phyloP scores from a whole-genome alignment of 345 rosid genomes.

The Eucalyptus erythrocorys region DNA sequence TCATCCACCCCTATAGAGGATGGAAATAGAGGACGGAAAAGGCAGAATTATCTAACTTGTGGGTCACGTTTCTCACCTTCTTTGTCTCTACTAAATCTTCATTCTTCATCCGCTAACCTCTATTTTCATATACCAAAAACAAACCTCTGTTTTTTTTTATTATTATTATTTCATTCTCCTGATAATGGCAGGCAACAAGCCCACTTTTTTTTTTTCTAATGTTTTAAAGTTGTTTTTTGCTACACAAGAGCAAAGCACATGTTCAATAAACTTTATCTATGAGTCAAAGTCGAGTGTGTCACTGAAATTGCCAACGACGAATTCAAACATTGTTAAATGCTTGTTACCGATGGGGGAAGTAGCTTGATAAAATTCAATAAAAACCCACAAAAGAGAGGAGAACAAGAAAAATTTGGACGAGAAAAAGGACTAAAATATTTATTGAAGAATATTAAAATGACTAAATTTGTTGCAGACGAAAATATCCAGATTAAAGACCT shows the following conservation, averaged over 20 bases:
- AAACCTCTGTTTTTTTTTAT: neutral
- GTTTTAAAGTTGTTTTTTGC: neutral
- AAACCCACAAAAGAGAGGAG: slow-evolving; percentile 3
- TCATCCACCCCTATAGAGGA: neutral
- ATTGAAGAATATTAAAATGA: neutral
- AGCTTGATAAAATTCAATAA: neutral
- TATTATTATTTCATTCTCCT: neutral
- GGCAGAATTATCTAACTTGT: neutral
- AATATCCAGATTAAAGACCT: neutral
- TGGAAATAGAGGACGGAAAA: neutral
- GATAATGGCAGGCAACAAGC: neutral
- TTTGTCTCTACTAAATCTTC: neutral
- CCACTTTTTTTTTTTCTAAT: neutral
- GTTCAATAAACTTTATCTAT: neutral
- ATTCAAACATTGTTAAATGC: neutral
- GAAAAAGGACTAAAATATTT: neutral
- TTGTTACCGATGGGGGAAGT: neutral
- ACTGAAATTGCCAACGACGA: neutral
- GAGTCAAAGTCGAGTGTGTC: neutral
- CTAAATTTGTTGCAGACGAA: neutral
- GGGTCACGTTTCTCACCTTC: neutral
- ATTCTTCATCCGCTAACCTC: neutral
- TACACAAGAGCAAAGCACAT: neutral
- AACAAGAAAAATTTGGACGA: neutral
- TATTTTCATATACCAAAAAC: neutral